Evolutionary conservation across 108 stramenopile species (phyloP).

Genomic region (Cylindrotheca fusiformis): DNA sequence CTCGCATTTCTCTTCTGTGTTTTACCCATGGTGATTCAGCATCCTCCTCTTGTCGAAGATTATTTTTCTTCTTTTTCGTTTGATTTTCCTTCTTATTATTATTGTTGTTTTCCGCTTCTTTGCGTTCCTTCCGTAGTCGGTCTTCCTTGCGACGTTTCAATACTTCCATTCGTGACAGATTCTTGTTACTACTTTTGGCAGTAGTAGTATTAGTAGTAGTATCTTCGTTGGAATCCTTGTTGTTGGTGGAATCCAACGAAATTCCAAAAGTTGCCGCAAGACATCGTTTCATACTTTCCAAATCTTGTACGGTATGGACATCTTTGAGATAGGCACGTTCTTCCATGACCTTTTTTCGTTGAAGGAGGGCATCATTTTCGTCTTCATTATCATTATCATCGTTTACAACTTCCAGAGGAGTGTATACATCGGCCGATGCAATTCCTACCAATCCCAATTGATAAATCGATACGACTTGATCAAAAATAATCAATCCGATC

Average conservation of each 20-base stretch:
- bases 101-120: neutral
- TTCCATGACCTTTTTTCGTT: slow-evolving; percentile 10
- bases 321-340: slow-evolving; percentile 21
- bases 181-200: neutral
- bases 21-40: slow-evolving; percentile 40
- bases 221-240: slow-evolving; percentile 1
- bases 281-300: slow-evolving; percentile 20
- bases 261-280: slow-evolving; percentile 42
- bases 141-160: slow-evolving; percentile 40
- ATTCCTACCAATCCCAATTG: slow-evolving; percentile 44
- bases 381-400: neutral
- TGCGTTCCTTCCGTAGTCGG: slow-evolving; percentile 29
- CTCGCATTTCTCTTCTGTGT: neutral
- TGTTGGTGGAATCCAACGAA: slow-evolving; percentile 14
- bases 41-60: too few relatives aligned
- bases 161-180: slow-evolving; percentile 33
- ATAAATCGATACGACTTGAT: slow-evolving; percentile 40
- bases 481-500: slow-evolving; percentile 53
- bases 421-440: slow-evolving; percentile 43
- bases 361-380: slow-evolving; percentile 12
- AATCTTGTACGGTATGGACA: slow-evolving; percentile 6
- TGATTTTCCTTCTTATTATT: slow-evolving; percentile 12
- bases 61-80: neutral
- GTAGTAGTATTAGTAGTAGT: neutral
- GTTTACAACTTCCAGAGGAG: neutral